Percentiles rank a stretch among this genome's conserved stretches.
Evolutionary conservation across 331 rosid species (phyloP).

Genomic region (Spiraea crenata): DNA sequence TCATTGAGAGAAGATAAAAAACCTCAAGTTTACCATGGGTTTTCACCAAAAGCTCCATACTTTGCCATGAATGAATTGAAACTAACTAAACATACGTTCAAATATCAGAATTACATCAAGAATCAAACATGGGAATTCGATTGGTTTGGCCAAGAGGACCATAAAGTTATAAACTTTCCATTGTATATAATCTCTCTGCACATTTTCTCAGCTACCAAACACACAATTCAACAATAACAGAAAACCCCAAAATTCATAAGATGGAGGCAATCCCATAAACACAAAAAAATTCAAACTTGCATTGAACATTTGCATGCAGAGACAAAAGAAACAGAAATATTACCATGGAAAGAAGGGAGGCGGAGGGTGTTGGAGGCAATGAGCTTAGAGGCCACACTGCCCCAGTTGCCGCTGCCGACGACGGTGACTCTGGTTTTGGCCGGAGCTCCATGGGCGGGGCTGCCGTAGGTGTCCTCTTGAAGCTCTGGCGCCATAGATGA

Average conservation of each 20-base stretch:
- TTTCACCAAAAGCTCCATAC: background rate
- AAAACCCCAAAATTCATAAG: background rate
- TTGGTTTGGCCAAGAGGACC: background rate
- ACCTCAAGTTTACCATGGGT: constrained; percentile 7
- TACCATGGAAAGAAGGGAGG: constrained; percentile 66
- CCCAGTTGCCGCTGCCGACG: constrained; percentile 91
- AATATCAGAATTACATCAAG: background rate
- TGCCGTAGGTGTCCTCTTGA: constrained; percentile 23
- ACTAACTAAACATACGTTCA: background rate
- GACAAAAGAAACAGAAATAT: background rate
- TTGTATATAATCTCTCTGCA: background rate
- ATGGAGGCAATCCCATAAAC: background rate
- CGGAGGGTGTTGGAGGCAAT: constrained; percentile 72
- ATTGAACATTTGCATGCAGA: constrained; percentile 16
- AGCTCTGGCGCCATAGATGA: constrained; percentile 58
- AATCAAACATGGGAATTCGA: background rate
- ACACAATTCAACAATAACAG: background rate
- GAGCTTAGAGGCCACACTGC: constrained; percentile 84
- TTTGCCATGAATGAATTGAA: background rate
- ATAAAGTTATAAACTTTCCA: too few relatives aligned
- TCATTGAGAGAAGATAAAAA: constrained; percentile 5
- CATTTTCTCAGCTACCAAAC: constrained; percentile 4
- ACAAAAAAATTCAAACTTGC: too few relatives aligned
- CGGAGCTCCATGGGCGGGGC: constrained; percentile 26
- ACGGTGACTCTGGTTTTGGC: constrained; percentile 62